Evolutionary conservation across 1,284 basidiomycete genomes (phyloP).

Genomic region (Ceratobasidium sp.): DNA sequence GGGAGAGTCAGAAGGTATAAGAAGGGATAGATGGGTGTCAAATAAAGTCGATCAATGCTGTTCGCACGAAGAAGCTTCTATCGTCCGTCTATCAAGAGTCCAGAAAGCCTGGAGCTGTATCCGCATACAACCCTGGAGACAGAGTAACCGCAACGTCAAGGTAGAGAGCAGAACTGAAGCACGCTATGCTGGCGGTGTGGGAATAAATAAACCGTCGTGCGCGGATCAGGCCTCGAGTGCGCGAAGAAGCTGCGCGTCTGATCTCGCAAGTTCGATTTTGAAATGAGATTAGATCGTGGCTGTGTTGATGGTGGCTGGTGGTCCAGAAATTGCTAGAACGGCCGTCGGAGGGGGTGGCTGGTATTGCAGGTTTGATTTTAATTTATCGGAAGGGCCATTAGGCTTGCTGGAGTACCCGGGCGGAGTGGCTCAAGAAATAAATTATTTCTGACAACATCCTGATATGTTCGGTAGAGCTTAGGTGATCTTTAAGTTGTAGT

Average conservation of each 20-base stretch:
- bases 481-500: too few species aligned
- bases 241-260: constrained; percentile 6
- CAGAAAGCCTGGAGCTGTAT: too few species aligned
- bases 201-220: constrained; percentile 33
- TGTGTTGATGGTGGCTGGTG: background rate
- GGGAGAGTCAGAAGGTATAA: background rate
- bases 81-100: too few species aligned
- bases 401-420: background rate
- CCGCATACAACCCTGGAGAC: background rate
- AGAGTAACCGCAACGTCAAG: background rate
- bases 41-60: too few species aligned
- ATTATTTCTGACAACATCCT: too few species aligned
- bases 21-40: background rate
- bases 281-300: constrained; percentile 8
- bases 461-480: too few species aligned
- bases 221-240: background rate
- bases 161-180: background rate
- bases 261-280: constrained; percentile 43
- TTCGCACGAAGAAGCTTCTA: too few species aligned
- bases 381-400: background rate
- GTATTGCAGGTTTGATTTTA: background rate
- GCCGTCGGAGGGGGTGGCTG: too few species aligned
- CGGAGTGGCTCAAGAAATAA: background rate
- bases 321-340: too few species aligned
- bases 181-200: background rate